Base-by-base conservation (phyloP, 202 grass and related monocot species). In the Musa balbisiana region DNA sequence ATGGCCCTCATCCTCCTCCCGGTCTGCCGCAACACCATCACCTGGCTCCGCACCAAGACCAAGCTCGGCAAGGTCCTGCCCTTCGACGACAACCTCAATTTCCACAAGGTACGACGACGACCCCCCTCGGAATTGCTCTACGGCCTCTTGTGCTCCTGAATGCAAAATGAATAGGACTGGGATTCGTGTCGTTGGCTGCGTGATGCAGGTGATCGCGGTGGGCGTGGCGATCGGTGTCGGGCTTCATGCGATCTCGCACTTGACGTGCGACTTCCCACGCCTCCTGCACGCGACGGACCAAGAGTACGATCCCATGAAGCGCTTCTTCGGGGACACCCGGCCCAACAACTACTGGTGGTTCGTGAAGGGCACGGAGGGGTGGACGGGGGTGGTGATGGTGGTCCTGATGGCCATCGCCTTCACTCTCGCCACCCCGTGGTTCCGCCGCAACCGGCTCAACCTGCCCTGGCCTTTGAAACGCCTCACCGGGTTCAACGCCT, bases 1-100 rank as follows among this genome's bases (percentile, higher is more conserved):
- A 97, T 97, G 94, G 94, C 94, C 11, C 79, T 97, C 49, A 86
- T 89, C 83, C 82, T 97, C n/a, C 85, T 97, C 17, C 94, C 94
- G 0, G 86, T 97, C 0, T 93, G 90, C 87, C 90, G 94, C 33
- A 97, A 93, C 90, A 86, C 90, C 49, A 83, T 97, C 84, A 97
- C 94, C 4, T 93, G 88, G 94, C 13, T 97, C 14, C 84, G 90
- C 22, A 91, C 91, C 85, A 83, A 85, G 49, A 80, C 83, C 60
- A 79, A 58, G 9, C 62, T 76, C 1, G 86, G 62, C 1, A 29
- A 80, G 14, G 63, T 67, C 2, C 67, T 93, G 2, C 90, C 94
- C 0, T 93, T 89, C 67, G 88, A 97, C 82, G 90, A 97, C 87
- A 97, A 87, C 82, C 84, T 97, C 79, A 98, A 94, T 60, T 97